Percentiles rank a stretch among this genome's conserved stretches.
Evolutionary conservation across 352 stramenopile species (phyloP).

Genomic region (Phytophthora quininea): DNA sequence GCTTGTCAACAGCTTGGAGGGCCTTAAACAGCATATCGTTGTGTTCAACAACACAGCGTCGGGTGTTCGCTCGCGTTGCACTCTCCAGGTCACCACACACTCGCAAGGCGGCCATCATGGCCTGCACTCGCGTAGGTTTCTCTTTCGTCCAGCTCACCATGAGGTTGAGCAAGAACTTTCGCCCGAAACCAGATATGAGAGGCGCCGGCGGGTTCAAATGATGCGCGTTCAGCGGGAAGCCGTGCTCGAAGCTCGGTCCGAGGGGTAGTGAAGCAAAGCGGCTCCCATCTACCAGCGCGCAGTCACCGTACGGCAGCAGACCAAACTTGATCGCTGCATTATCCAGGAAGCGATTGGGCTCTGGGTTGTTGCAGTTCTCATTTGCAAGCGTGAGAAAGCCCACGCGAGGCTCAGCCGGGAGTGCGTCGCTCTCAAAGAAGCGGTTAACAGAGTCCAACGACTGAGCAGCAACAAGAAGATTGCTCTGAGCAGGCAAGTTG

Average conservation of each 20-base stretch:
- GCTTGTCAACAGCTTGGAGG: conserved; percentile 54
- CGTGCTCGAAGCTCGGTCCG: conserved; percentile 66
- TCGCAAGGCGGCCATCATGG: conserved; percentile 53
- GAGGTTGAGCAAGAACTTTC: conserved; percentile 58
- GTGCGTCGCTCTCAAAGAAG: conserved; percentile 21
- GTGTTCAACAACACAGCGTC: conserved; percentile 58
- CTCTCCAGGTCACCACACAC: conserved; percentile 40
- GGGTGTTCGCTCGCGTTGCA: conserved; percentile 23
- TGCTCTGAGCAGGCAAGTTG: conserved; percentile 37
- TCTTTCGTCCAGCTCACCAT: conserved; percentile 75
- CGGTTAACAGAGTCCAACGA: conserved; percentile 34
- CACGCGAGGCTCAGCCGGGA: conserved; percentile 34
- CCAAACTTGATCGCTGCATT: conserved; percentile 54
- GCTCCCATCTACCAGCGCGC: conserved; percentile 56
- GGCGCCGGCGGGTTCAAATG: conserved; percentile 25
- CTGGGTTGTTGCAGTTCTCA: conserved; percentile 66
- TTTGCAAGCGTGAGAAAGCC: conserved; percentile 52
- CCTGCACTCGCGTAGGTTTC: conserved; percentile 68
- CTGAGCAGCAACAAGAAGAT: conserved; percentile 47
- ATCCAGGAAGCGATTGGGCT: conserved; percentile 27
- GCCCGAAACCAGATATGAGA: conserved; percentile 21
- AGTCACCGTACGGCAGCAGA: conserved; percentile 68
- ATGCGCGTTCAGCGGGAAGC: conserved; percentile 62
- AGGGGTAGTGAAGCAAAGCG: conserved; percentile 55
- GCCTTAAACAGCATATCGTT: conserved; percentile 68